A percentile compares a stretch with the other conserved stretches of the same genome.
Evolutionary conservation across 176 grass and related monocot genomes (phyloP).

Genomic region (Typha latifolia): DNA sequence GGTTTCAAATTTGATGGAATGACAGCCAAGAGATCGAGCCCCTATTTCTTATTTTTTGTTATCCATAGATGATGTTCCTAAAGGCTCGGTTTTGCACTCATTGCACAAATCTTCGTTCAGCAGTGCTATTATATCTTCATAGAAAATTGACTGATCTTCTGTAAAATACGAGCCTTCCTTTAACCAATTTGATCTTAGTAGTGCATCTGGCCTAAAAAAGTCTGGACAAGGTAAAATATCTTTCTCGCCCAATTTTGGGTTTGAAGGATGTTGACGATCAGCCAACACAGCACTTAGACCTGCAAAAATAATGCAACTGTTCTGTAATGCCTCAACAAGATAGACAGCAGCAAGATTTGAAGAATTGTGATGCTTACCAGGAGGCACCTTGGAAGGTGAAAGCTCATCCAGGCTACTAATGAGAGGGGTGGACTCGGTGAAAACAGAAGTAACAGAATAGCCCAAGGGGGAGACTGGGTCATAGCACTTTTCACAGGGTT

Average conservation of each 20-base stretch:
- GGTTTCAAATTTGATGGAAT: no score
- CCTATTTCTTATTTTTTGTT: no score
- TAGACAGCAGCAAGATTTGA: background rate
- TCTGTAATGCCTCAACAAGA: background rate
- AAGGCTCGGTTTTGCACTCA: background rate
- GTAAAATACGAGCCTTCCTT: background rate
- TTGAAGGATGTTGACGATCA: background rate
- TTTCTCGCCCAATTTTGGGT: background rate
- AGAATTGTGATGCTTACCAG: constrained; percentile 23
- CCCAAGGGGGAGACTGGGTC: constrained; percentile 10
- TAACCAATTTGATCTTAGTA: constrained; percentile 4
- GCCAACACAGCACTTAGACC: constrained; percentile 1
- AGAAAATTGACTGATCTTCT: constrained; percentile 1
- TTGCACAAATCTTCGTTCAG: background rate
- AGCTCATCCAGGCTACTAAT: constrained; percentile 3
- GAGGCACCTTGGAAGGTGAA: constrained; percentile 14
- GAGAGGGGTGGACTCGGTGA: constrained; percentile 8
- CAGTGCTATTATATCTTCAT: background rate
- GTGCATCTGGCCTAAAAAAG: constrained; percentile 6
- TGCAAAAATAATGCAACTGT: constrained; percentile 2
- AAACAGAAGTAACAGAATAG: constrained; percentile 8
- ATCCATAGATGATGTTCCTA: background rate
- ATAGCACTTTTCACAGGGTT: background rate
- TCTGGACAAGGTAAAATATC: background rate
- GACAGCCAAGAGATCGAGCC: no score